Conservation (phyloP, 306 rosid species). For the Boehmeria nivea region DNA sequence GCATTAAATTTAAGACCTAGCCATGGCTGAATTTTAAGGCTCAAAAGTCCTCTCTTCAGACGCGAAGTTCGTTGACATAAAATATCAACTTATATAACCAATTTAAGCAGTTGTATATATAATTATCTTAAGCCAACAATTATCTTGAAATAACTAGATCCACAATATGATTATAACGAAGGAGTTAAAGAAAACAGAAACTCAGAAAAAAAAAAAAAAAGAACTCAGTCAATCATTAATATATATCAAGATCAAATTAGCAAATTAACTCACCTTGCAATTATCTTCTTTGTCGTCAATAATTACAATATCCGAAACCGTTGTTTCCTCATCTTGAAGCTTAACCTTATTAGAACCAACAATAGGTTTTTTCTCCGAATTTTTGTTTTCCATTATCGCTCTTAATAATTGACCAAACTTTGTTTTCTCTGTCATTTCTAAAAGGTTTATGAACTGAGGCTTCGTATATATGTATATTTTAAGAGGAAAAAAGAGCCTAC, state of each 20-base stretch:
- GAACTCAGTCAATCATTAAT: too few species aligned
- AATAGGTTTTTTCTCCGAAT: constrained; percentile 8
- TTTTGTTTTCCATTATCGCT: constrained; percentile 11
- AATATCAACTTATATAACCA: too few species aligned
- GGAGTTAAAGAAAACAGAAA: neutral
- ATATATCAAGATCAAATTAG: too few species aligned
- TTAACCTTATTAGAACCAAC: constrained; percentile 7
- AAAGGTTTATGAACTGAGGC: constrained; percentile 1
- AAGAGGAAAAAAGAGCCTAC: constrained; percentile 8
- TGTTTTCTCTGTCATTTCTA: constrained; percentile 11
- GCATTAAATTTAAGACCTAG: too few species aligned
- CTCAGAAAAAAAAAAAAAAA: neutral
- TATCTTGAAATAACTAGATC: too few species aligned
- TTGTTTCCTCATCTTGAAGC: constrained; percentile 12
- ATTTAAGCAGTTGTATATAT: too few species aligned
- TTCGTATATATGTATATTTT: constrained; percentile 17
- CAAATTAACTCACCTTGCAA: too few species aligned
- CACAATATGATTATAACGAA: too few species aligned
- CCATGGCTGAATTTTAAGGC: too few species aligned
- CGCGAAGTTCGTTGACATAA: too few species aligned
- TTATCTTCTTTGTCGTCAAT: constrained; percentile 14
- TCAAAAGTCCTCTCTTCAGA: too few species aligned
- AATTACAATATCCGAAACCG: constrained; percentile 6
- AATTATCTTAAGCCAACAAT: too few species aligned
- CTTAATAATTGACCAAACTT: constrained; percentile 12